Evolutionary conservation across 2,329 filamentous ascomycete species (phyloP), one percentile per base, ranked within the genome.

Genomic region (Diaporthe destruens): DNA sequence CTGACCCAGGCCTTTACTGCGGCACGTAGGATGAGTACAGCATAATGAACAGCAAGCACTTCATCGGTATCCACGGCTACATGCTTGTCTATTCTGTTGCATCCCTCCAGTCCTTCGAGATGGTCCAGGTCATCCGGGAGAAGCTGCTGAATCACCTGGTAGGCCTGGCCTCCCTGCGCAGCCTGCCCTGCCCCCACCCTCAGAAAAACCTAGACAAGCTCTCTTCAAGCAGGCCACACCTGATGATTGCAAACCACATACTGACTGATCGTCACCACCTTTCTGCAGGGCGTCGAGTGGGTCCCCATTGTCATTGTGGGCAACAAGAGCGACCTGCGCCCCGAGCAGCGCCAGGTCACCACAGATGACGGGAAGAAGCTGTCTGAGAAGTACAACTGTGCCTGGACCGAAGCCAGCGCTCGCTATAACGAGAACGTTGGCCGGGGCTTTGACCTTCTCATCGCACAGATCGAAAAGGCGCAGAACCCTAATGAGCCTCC

Each of bases 11-110:
- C 59, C 23, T 23, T 39, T 36, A 25, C 59, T 65, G 32, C 16
- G 18, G 6, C 9, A 20, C 18, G 18, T 80, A 96, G 92, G 96
- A 99, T 86, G 96, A 99, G 84, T 99, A 99, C 87, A 97, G 94
- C 81, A 98, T 98, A 76, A 88, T 99, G 75, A 98, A 98, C 84
- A 97, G 94, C 75, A 98, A 98, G 86, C 96, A 98, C 82, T 98
- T 98, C 80, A 98, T 99, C 82, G 96, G 96, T 75, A 98, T 98
- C 77, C 96, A 99, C 85, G 96, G 96, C 72, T 99, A 98, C 83
- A 95, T 99, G 89, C 92, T 99, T 74, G 96, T 98, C 63, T 99
- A 99, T 84, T 98, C 95, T n/a, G 95, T 99, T 65, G 93, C 94
- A 29, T 98, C 94, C 61, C 91, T 94, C 79, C 93, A 96, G 78